Evolutionary conservation across 140 eudicot genomes (phyloP).

Genomic region (Ambrosia hybrid): DNA sequence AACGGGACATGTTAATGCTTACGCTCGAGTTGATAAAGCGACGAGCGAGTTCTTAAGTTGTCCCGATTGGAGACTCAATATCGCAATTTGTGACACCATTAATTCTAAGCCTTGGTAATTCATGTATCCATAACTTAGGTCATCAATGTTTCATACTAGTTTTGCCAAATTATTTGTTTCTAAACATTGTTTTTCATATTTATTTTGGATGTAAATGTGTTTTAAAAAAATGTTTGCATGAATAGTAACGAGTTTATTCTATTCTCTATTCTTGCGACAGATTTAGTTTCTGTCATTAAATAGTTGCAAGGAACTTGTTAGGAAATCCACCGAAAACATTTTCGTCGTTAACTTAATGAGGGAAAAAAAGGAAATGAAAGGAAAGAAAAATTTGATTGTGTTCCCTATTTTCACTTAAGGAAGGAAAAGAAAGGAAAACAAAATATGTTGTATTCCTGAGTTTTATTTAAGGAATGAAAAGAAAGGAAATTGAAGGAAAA

Average conservation of each 20-base stretch:
- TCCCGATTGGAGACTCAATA: conserved; percentile 95
- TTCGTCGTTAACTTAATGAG: no score
- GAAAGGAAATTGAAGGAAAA: no score
- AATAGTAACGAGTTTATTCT: not conserved
- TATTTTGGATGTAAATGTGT: not conserved
- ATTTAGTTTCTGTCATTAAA: not conserved
- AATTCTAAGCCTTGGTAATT: conserved; percentile 66
- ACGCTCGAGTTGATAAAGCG: conserved; percentile 84
- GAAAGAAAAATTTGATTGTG: no score
- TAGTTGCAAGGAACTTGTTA: not conserved
- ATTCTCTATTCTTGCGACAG: not conserved
- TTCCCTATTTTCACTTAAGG: no score
- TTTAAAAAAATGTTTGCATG: not conserved
- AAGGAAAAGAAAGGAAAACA: no score
- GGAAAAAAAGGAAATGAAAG: no score
- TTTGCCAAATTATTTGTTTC: not conserved
- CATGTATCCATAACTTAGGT: not conserved
- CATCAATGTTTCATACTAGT: not conserved
- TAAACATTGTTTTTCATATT: not conserved
- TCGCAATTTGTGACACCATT: conserved; percentile 73
- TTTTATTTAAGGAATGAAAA: no score
- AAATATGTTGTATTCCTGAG: no score
- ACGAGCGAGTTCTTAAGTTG: conserved; percentile 86
- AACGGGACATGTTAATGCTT: conserved; percentile 49
- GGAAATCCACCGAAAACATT: no score